Base-by-base conservation (phyloP, 805 yeast genomes). In the Ogataea parapolymorpha region DNA sequence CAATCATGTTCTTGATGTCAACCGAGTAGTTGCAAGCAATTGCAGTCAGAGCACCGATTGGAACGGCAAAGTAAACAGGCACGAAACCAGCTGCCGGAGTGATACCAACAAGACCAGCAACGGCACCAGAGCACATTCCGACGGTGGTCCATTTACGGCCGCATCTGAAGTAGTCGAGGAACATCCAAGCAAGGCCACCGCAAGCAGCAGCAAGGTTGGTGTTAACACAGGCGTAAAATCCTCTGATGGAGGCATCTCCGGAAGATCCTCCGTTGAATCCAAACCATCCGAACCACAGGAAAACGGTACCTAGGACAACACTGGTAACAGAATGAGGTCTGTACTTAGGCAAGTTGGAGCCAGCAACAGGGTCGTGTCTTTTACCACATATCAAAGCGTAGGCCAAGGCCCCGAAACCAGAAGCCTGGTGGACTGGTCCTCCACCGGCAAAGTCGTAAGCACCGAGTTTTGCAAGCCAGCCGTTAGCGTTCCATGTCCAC, bases 231-330 rank as follows among this genome's bases (percentile, higher is more conserved):
- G 97, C 96, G 72, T 89, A 89, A 85, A 88, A 87, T 43, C 96
- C 90, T 69, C 97, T 83, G 62, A 93, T 80, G 48, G 91, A 68
- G 26, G 96, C 86, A 61, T 88, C 84, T 65, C 96, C 97, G 37
- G 97, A 85, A 35, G 96, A 88, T 56, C 98, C 98, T 66, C 96
- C 97, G 75, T 93, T 93, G 80, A 93, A 93, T 29, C 96, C 97
- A 59, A 89, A 89, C 99, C 99, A 93, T 26, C 98, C 99, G 57
- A 93, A 89, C 96, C 97, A 91, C 54, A 93, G 76, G 71, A 93
- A 85, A 10, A 87, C 83, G 15, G 97, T 89, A 41, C 99, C 99
- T 44, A 93, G 68, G 13, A 90, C 96, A 44, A 89, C 87, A 34
- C 89, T 78, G 7, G 95, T 77, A 27, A 91, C 95, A 16, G 93